phyloP scores from a whole-genome alignment of 345 rosid genomes.

The Lepidium sativum region DNA sequence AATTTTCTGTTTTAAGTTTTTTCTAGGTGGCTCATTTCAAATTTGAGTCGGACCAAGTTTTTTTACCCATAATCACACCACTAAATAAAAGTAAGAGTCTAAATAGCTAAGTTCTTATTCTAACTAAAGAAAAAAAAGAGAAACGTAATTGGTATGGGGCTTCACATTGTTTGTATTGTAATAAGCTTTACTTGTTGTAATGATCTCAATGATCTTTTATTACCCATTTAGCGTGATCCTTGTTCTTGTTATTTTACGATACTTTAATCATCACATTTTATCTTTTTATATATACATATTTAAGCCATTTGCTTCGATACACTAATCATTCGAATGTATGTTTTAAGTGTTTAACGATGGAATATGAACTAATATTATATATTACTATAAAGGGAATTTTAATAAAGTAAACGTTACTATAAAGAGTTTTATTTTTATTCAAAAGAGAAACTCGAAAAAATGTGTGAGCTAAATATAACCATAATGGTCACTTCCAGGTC shows the following conservation, averaged over 20 bases:
- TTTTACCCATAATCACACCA: too few species aligned
- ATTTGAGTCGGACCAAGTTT: too few species aligned
- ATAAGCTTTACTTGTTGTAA: not conserved
- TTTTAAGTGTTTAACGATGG: not conserved
- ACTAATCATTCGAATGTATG: not conserved
- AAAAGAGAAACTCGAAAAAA: too few species aligned
- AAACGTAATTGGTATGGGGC: conserved; percentile 1
- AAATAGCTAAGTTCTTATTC: not conserved
- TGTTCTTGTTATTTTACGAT: conserved; percentile 8
- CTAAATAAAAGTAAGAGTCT: too few species aligned
- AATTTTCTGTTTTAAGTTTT: too few species aligned
- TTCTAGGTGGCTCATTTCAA: too few species aligned
- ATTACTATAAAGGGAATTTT: not conserved
- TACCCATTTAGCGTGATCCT: conserved; percentile 15
- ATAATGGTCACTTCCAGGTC: too few species aligned
- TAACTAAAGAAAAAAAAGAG: not conserved
- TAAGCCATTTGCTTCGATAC: not conserved
- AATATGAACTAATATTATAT: not conserved
- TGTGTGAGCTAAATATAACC: too few species aligned
- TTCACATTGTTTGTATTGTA: conserved; percentile 21
- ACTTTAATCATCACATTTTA: conserved; percentile 18
- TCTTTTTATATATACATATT: not conserved
- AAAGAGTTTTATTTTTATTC: too few species aligned
- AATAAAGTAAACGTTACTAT: not conserved
- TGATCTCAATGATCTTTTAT: not conserved